These are phyloP conservation scores for Fusarium denticulatum DNA, from an alignment of 2,329 filamentous ascomycete genomes.

Conservation along the genomic window DNA sequence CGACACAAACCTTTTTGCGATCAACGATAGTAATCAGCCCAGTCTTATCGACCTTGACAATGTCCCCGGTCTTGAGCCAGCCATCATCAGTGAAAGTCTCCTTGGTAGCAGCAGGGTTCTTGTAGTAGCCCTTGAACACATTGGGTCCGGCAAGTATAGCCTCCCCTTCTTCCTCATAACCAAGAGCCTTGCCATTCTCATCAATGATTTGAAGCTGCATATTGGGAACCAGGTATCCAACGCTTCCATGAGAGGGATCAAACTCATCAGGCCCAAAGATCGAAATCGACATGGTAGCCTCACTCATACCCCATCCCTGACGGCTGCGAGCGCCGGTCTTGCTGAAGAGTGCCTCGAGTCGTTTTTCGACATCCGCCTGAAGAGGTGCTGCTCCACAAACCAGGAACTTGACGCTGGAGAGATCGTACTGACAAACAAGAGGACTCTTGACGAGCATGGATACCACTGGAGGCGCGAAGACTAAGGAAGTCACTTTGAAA, in stretches of 20 bases:
- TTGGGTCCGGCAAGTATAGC: background rate
- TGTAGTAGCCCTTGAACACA: conserved; percentile 1
- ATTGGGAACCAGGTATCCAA: conserved; percentile 3
- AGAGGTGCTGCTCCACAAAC: conserved; percentile 10
- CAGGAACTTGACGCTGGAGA: background rate
- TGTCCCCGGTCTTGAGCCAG: conserved; percentile 4
- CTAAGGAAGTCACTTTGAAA: background rate
- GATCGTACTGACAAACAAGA: background rate
- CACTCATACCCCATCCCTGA: conserved; percentile 15
- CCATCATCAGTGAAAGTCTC: background rate
- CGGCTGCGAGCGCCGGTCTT: background rate
- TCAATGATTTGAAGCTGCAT: background rate
- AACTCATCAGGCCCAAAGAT: conserved; percentile 9
- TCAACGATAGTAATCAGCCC: conserved; percentile 1
- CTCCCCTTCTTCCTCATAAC: background rate
- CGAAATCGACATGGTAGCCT: background rate
- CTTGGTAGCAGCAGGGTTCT: background rate
- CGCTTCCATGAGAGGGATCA: background rate
- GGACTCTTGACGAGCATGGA: background rate
- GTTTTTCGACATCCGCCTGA: background rate
- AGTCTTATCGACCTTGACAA: background rate
- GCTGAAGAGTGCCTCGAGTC: background rate
- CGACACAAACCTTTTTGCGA: background rate
- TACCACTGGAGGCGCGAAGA: conserved; percentile 3
- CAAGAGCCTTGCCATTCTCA: background rate